Evolutionary conservation across 768 basidiomycete species (phyloP).

Genomic region (Pleurotus sapidus): DNA sequence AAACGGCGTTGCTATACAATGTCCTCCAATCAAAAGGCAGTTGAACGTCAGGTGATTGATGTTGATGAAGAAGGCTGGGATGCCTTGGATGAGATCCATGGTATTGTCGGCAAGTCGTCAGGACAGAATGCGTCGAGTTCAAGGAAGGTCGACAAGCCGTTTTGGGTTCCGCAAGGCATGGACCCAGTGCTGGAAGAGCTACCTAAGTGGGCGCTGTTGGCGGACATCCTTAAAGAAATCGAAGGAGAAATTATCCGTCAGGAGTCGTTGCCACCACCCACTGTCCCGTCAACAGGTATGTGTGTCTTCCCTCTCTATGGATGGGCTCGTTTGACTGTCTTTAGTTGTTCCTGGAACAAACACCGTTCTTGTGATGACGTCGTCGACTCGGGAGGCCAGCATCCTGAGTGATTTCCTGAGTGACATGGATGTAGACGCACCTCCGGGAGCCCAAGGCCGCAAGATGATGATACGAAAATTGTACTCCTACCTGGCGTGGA

Average conservation of each 20-base stretch:
- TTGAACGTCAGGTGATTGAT: slow-evolving; percentile 31
- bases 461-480: slow-evolving; percentile 81
- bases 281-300: slow-evolving; percentile 17
- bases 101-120: slow-evolving; percentile 13
- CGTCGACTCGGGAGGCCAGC: slow-evolving; percentile 70
- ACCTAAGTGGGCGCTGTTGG: slow-evolving; percentile 89
- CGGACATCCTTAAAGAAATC: slow-evolving; percentile 85
- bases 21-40: slow-evolving; percentile 20
- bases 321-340: neutral
- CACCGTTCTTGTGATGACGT: slow-evolving; percentile 84
- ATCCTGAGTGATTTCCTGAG: slow-evolving; percentile 81
- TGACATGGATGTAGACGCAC: slow-evolving; percentile 52
- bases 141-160: slow-evolving; percentile 25
- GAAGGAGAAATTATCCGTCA: slow-evolving; percentile 79
- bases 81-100: slow-evolving; percentile 62
- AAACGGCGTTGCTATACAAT: slow-evolving; percentile 78
- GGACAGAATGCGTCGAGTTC: slow-evolving; percentile 17
- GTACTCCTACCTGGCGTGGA: slow-evolving; percentile 78
- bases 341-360: slow-evolving; percentile 56
- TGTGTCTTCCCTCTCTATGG: neutral
- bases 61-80: slow-evolving; percentile 78
- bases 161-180: slow-evolving; percentile 75
- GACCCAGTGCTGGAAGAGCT: slow-evolving; percentile 90
- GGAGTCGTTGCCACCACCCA: slow-evolving; percentile 34
- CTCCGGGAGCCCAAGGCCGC: slow-evolving; percentile 62